Conservation (phyloP, 2,329 filamentous ascomycete genomes). For the Trichoderma sp. region DNA sequence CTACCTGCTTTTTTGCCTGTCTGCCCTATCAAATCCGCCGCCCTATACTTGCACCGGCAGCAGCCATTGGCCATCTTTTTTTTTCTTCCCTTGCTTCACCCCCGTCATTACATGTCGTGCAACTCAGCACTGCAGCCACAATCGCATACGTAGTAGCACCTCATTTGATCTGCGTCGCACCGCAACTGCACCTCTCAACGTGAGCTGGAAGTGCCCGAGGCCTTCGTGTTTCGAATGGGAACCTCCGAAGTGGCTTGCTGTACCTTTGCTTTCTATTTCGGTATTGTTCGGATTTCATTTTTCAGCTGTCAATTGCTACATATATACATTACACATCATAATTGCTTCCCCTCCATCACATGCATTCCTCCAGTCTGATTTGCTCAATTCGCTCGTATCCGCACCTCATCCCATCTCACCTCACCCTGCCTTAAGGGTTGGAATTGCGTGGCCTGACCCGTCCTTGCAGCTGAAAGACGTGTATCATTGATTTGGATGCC, state of each 20-base stretch:
- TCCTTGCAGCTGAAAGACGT: not conserved
- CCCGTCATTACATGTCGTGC: slow-evolving; percentile 4
- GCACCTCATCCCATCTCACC: not conserved
- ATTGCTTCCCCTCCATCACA: not conserved
- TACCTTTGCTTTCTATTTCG: not conserved
- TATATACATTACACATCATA: not conserved
- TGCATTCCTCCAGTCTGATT: not conserved
- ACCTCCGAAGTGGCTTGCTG: not conserved
- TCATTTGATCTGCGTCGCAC: slow-evolving; percentile 12
- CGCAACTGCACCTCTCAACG: not conserved
- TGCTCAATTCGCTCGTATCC: slow-evolving; percentile 1
- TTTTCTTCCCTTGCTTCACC: not conserved
- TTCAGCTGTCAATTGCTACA: not conserved
- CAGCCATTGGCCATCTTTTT: not conserved
- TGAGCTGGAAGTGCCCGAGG: not conserved
- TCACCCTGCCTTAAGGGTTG: not conserved
- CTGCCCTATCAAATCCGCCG: not conserved
- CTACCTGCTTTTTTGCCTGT: not conserved
- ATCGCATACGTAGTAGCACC: slow-evolving; percentile 15
- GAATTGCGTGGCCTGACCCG: not conserved
- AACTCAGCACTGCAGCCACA: slow-evolving; percentile 5
- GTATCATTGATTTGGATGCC: not conserved
- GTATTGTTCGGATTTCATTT: not conserved
- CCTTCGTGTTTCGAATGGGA: not conserved
- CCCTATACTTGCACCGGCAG: not conserved